Evolutionary conservation across 1,284 basidiomycete genomes (phyloP).

Genomic region (Jaminaea rosea): DNA sequence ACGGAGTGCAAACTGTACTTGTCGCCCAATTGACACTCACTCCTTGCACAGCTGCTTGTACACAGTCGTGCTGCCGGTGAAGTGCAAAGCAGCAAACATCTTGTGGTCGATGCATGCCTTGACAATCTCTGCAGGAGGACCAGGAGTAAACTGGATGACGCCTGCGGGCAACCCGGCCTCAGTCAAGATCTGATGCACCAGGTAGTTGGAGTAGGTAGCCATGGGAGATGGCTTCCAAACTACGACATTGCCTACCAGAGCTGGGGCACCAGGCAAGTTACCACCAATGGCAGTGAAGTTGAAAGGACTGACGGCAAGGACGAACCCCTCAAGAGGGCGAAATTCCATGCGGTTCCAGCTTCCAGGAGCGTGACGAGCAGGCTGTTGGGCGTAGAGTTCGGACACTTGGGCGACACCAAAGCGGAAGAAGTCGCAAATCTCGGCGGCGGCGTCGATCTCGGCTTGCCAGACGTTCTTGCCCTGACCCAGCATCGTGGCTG

Average conservation of each 20-base stretch:
- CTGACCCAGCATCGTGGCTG: constrained; percentile 94
- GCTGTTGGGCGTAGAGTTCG: constrained; percentile 84
- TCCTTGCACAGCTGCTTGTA: constrained; percentile 88
- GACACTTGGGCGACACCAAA: constrained; percentile 96
- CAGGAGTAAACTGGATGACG: constrained; percentile 92
- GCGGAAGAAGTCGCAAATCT: constrained; percentile 87
- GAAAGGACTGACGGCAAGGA: constrained; percentile 93
- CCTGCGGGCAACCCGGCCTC: constrained; percentile 90
- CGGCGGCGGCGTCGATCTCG: constrained; percentile 96
- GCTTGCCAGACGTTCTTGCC: constrained; percentile 99
- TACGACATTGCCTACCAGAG: constrained; percentile 85
- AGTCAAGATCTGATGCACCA: constrained; percentile 79
- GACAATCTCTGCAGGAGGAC: constrained; percentile 38
- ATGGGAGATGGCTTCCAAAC: constrained; percentile 97
- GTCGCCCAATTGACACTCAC: too few species aligned
- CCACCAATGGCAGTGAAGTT: constrained; percentile 60
- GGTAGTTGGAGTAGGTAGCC: constrained; percentile 89
- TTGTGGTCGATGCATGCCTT: constrained; percentile 57
- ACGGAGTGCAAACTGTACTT: too few species aligned
- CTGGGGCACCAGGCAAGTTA: constrained; percentile 59
- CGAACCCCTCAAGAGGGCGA: constrained; percentile 91
- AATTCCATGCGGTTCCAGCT: constrained; percentile 97
- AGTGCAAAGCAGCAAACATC: constrained; percentile 81
- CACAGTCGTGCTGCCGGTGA: constrained; percentile 89
- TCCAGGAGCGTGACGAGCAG: constrained; percentile 72